These are phyloP conservation scores for Phytophthora hybrid DNA, from an alignment of 352 stramenopile genomes.

Conservation along the genomic window DNA sequence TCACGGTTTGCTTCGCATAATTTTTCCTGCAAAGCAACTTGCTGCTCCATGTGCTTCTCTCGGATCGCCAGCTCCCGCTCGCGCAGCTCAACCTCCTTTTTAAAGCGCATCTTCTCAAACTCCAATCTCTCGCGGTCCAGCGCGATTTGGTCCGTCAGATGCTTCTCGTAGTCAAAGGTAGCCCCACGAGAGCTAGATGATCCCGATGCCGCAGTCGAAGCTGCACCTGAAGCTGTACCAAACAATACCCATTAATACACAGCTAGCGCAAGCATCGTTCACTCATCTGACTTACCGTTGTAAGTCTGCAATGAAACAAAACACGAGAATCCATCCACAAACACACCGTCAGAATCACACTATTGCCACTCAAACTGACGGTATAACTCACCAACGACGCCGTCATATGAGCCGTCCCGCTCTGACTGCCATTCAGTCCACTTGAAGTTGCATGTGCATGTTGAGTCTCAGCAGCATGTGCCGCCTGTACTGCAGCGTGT, in stretches of 20 bases:
- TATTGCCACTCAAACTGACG: background rate
- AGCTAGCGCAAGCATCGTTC: too few relatives aligned
- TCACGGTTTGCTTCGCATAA: constrained; percentile 53
- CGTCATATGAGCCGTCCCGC: constrained; percentile 37
- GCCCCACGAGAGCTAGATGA: constrained; percentile 32
- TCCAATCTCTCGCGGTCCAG: constrained; percentile 77
- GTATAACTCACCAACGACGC: constrained; percentile 52
- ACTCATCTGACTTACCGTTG: constrained; percentile 27
- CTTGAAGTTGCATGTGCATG: constrained; percentile 15
- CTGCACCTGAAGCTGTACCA: constrained; percentile 24
- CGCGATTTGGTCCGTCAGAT: constrained; percentile 73
- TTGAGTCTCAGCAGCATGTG: constrained; percentile 12
- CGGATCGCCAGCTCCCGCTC: constrained; percentile 71
- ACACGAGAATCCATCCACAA: constrained; percentile 2
- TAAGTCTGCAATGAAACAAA: constrained; percentile 25
- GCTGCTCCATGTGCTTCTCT: constrained; percentile 72
- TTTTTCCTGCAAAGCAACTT: constrained; percentile 68
- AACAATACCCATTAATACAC: background rate
- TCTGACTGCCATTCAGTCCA: constrained; percentile 30
- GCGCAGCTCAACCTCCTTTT: constrained; percentile 78
- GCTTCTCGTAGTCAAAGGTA: constrained; percentile 82
- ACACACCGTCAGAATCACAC: background rate
- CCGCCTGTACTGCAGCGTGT: constrained; percentile 37
- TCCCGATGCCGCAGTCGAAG: constrained; percentile 10
- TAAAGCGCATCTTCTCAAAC: constrained; percentile 78